Percentiles rank a stretch among this genome's conserved stretches.
Evolutionary conservation across 2,329 filamentous ascomycete species (phyloP).

Genomic region (Alternaria postmessia): DNA sequence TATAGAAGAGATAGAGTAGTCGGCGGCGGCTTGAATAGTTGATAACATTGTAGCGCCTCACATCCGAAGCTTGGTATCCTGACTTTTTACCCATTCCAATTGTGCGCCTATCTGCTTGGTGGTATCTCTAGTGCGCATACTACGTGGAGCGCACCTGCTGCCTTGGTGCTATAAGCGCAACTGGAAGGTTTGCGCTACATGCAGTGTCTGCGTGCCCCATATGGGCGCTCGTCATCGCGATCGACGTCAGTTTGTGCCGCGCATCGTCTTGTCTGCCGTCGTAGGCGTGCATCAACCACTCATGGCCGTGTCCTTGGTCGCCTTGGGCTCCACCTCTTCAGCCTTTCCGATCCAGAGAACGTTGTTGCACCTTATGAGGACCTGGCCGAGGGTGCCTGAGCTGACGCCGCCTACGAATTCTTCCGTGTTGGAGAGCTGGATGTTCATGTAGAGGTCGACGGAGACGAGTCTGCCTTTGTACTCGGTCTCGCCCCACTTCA

Average conservation of each 20-base stretch:
- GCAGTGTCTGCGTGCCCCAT: neutral
- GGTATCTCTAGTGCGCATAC: constrained; percentile 23
- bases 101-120: constrained; percentile 18
- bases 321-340: constrained; percentile 55
- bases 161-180: neutral
- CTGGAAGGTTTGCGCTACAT: neutral
- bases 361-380: constrained; percentile 97
- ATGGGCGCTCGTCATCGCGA: neutral
- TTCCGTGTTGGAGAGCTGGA: constrained; percentile 88
- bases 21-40: neutral
- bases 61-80: constrained; percentile 12
- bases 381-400: constrained; percentile 85
- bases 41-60: constrained; percentile 10
- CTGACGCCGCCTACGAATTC: constrained; percentile 91
- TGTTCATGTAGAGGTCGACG: constrained; percentile 99
- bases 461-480: constrained; percentile 94
- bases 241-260: neutral
- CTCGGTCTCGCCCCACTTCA: constrained; percentile 98
- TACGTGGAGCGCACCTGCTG: constrained; percentile 10
- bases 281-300: constrained; percentile 42
- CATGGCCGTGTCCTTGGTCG: constrained; percentile 53
- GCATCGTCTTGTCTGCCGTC: constrained; percentile 1
- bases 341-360: constrained; percentile 86
- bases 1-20: constrained; percentile 69
- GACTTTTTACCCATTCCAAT: constrained; percentile 13